A percentile compares a stretch with the other conserved stretches of the same genome.
Conservation (phyloP, 352 stramenopile genomes). For the Phytophthora europaea region DNA sequence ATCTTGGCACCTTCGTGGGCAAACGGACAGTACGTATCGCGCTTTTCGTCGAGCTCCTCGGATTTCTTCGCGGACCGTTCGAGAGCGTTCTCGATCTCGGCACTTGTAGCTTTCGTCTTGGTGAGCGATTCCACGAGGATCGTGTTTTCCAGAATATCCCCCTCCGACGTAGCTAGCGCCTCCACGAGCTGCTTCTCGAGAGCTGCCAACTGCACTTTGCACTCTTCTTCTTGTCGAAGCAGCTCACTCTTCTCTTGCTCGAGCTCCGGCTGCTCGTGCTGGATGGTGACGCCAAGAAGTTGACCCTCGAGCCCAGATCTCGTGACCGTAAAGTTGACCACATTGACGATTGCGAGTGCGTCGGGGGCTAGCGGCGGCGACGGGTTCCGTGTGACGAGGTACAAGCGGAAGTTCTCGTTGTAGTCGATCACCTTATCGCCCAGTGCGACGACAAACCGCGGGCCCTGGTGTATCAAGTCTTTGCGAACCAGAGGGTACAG, state of each 20-base stretch:
- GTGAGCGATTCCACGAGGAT: constrained; percentile 95
- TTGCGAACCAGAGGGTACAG: constrained; percentile 93
- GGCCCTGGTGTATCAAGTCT: constrained; percentile 92
- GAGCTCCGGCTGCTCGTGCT: constrained; percentile 95
- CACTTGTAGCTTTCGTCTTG: constrained; percentile 93
- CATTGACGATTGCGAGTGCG: constrained; percentile 90
- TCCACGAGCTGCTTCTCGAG: constrained; percentile 96
- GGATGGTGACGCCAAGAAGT: constrained; percentile 94
- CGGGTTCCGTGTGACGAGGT: constrained; percentile 93
- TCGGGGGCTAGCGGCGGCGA: constrained; percentile 90
- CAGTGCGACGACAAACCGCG: constrained; percentile 91
- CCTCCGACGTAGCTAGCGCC: constrained; percentile 93
- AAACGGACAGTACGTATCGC: constrained; percentile 92
- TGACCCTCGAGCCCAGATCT: constrained; percentile 94
- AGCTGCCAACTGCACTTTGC: constrained; percentile 94
- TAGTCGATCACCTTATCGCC: constrained; percentile 96
- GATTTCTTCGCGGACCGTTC: constrained; percentile 91
- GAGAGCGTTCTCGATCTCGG: constrained; percentile 93
- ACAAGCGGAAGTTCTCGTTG: constrained; percentile 95
- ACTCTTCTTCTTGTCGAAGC: constrained; percentile 94
- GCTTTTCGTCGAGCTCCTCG: constrained; percentile 93
- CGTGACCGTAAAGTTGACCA: constrained; percentile 97
- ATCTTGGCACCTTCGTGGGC: constrained; percentile 90
- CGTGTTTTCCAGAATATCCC: constrained; percentile 97
- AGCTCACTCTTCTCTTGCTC: constrained; percentile 95